Evolutionary conservation across 1,284 basidiomycete genomes (phyloP), one percentile per base, ranked within the genome.

Genomic region (Butyriboletus appendiculatus): DNA sequence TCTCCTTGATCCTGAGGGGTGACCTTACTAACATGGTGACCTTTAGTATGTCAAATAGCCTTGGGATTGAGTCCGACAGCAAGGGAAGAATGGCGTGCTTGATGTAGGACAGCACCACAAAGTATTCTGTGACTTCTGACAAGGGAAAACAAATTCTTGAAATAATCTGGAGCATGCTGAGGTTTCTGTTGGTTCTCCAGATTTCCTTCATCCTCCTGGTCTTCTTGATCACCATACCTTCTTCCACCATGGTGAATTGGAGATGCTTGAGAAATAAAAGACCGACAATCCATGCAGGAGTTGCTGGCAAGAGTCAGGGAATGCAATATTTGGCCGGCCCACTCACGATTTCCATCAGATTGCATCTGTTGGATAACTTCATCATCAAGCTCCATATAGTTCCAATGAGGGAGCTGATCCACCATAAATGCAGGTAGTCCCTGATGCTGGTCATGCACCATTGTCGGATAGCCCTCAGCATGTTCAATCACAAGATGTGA

Each of bases 401-500:
- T 24, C 59, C 55, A 60, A 0, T 33, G 0, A 12, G 11, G 0
- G 0, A 48, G 48, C 8, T 0, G 5, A 0, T 42, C 5, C 0
- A 20, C 6, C 1, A 15, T 20, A 4, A 61, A 58, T 59, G 50
- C 34, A 41, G 22, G 7, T 61, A 60, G 22, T 58, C 22, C 0
- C 3, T 1, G 6, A 47, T 49, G 24, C 50, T 51, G 3, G 18
- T 40, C 16, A 48, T 45, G 24, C 46, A 60, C 0, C 1, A 22
- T 16, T 59, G 39, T 5, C 5, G 5, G 4, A 60, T 5, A 0
- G 30, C 30, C 0, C 28, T 40, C 1, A 60, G 46, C 51, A 60
- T 60, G 3, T 37, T 40, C 2, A 50, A 16, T 0, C 26, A 2
- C 0, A 60, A 22, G 0, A 55, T 41, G 10, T 60, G 51, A 3